Evolutionary conservation across 106 monocot genomes (phyloP), one percentile per base, ranked within the genome.

Genomic region (Agapanthus africanus): DNA sequence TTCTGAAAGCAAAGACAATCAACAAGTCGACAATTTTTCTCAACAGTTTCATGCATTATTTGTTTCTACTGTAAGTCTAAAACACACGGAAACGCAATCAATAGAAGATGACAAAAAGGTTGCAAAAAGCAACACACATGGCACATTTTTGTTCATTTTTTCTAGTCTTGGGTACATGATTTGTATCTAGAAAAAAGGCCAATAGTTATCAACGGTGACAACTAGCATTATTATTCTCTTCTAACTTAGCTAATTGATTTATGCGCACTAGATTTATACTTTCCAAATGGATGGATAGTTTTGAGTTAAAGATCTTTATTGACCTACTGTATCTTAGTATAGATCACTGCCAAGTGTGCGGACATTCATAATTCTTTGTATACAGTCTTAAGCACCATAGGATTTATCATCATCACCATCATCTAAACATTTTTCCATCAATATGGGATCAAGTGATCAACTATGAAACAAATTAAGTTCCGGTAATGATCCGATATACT

Each of bases 271-370:
- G 22, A 0, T 7, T 21, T 9, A 37, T 21, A 63, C 38, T 38
- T 63, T 10, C 1, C 63, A 63, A 63, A 63, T 3, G 56, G 63
- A 63, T 37, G 63, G 63, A n/a, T n/a, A n/a, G n/a, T n/a, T n/a
- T n/a, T n/a, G n/a, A n/a, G n/a, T n/a, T 18, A 47, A 47, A 47
- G 15, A 16, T 56, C 8, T 6, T 30, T 4, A 7, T 30, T 56
- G 56, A 56, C 56, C 3, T 28, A 11, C 9, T 30, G 26, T 16
- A 28, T 1, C 16, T 1, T 11, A 56, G 11, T 1, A 56, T 26
- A 7, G 50, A 21, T 3, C n/a, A 44, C 13, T 44, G 44, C 11
- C 9, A 2, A 51, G 3, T 1, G 22, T 2, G 25, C 47, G 2
- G 9, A 18, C 14, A 19, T 13, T 47, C n/a, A n/a, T 11, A 19